phyloP scores from a whole-genome alignment of 1,284 basidiomycete species.

The Puccinia novopanici region DNA sequence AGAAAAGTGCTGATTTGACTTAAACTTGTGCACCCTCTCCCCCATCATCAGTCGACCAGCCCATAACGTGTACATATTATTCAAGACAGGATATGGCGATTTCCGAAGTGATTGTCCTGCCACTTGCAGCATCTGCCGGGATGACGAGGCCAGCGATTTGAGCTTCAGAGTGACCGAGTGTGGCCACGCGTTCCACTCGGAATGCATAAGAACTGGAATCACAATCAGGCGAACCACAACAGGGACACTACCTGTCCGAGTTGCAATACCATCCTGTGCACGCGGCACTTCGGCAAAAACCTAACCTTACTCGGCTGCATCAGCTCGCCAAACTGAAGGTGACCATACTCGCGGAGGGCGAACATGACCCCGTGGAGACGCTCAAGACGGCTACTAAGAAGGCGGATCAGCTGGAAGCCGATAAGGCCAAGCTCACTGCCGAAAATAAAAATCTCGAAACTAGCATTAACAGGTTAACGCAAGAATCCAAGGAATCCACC shows the following conservation, averaged over 20 bases:
- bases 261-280: not conserved
- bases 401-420: not conserved
- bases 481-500: not conserved
- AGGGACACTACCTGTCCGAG: not conserved
- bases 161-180: not conserved
- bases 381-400: not conserved
- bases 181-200: conserved; percentile 19
- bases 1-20: too few species aligned
- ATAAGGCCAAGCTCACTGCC: not conserved
- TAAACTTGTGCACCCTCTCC: too few species aligned
- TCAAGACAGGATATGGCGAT: not conserved
- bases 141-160: not conserved
- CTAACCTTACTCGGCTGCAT: not conserved
- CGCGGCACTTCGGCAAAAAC: not conserved
- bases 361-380: not conserved
- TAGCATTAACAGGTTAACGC: not conserved
- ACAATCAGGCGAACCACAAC: not conserved
- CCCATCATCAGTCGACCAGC: too few species aligned
- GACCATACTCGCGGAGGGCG: not conserved
- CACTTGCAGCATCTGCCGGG: conserved; percentile 13
- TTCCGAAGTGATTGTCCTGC: not conserved
- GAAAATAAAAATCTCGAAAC: not conserved
- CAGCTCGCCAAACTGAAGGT: not conserved
- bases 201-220: not conserved
- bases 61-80: too few species aligned